Base-by-base conservation (phyloP, 129 eudicot species). In the Chrysanthemum makinoi region DNA sequence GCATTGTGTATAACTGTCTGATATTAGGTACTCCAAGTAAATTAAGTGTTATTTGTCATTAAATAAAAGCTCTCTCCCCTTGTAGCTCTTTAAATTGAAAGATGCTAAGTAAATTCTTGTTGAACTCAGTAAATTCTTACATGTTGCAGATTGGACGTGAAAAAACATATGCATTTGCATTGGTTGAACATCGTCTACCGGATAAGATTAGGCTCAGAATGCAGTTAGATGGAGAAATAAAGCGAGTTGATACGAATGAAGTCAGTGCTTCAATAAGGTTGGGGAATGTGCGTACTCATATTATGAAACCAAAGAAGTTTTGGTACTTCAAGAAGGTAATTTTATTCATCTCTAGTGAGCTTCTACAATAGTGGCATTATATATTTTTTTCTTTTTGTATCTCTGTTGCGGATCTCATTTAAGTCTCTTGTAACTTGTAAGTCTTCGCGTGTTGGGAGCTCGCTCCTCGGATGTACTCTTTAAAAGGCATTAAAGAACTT, bases 91-190 rank as follows among this genome's bases (percentile, higher is more conserved):
- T 16, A 56, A 6, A 56, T 16, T 16, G 26, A 57, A 18, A 19
- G 18, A 17, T 16, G 12, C 26, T 39, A 17, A 12, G 14, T 28
- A 17, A 28, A 24, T 28, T 61, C 26, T 63, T 5, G 28, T 49
- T 69, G 62, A 69, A 52, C 22, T 52, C 30, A 14, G 33, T 26
- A 28, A 44, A n/a, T 13, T 55, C 10, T 16, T 66, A 43, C 33
- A 52, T 75, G 78, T 80, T 80, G 83, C 89, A 93, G 98, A 56
- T 83, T 76, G 91, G 86, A 69, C 46, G 85, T 65, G 73, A 80
- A 69, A 69, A 66, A 69, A 54, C 86, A 24, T 94, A 94, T 80
- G 98, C 96, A 10, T 94, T 94, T 94, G 98, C 96, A 43, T 68
- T 87, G 73, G 98, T 90, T 65, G 98, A 94, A 84, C 84, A 94